phyloP scores from a whole-genome alignment of 176 grass and related monocot genomes.

The Triticum urartu region DNA sequence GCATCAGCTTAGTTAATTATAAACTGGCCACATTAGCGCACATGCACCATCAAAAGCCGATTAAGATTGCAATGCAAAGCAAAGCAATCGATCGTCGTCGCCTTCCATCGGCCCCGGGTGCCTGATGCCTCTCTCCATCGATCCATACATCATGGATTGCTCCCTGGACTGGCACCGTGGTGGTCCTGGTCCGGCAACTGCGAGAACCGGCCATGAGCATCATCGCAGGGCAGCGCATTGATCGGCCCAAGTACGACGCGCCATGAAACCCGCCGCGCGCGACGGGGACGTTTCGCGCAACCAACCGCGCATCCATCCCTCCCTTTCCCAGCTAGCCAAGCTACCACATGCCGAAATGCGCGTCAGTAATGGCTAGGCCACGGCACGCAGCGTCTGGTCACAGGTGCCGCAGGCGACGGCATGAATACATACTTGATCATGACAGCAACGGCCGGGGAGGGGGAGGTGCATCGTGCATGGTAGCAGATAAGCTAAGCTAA shows the following conservation, averaged over 20 bases:
- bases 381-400: not conserved
- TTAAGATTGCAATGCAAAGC: too few relatives aligned
- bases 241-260: conserved; percentile 10
- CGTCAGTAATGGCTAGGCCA: not conserved
- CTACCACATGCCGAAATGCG: not conserved
- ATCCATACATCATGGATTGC: not conserved
- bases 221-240: not conserved
- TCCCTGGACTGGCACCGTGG: not conserved
- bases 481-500: too few relatives aligned
- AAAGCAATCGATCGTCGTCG: too few relatives aligned
- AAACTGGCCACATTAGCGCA: too few relatives aligned
- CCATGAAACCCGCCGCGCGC: conserved; percentile 17
- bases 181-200: not conserved
- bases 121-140: too few relatives aligned
- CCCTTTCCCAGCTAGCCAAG: too few relatives aligned
- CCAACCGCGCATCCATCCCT: not conserved
- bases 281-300: conserved; percentile 18
- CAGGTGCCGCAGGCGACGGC: not conserved
- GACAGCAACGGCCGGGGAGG: not conserved
- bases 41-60: too few relatives aligned
- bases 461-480: not conserved
- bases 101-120: too few relatives aligned
- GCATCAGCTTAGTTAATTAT: not conserved
- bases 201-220: not conserved
- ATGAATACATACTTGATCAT: not conserved